A percentile compares a stretch with the other conserved stretches of the same genome.
Conservation (phyloP, 1,139 yeast species). For the Kazachstania sp. region DNA sequence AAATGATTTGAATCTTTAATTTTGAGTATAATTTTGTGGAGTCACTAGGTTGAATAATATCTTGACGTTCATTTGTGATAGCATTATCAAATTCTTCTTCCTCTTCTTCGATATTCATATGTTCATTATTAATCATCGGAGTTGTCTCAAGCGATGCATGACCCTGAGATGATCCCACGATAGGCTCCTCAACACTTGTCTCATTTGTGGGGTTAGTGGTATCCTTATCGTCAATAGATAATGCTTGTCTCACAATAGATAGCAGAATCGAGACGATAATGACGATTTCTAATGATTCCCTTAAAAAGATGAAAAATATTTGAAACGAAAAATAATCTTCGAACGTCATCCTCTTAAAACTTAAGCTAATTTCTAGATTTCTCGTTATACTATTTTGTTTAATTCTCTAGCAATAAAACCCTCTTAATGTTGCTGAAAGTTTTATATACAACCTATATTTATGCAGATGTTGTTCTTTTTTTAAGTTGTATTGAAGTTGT, state of each 20-base stretch:
- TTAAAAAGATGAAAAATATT: slow-evolving; percentile 73
- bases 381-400: too few relatives aligned
- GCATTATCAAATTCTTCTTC: slow-evolving; percentile 22
- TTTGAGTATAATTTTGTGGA: slow-evolving; percentile 43
- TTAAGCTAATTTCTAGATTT: neutral
- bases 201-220: neutral
- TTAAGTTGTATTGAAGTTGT: too few relatives aligned
- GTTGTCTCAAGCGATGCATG: neutral
- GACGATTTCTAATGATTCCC: slow-evolving; percentile 87
- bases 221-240: slow-evolving; percentile 23
- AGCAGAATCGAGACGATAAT: slow-evolving; percentile 82
- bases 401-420: too few relatives aligned
- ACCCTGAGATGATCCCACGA: neutral
- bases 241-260: slow-evolving; percentile 73
- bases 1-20: slow-evolving; percentile 66
- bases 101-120: slow-evolving; percentile 20
- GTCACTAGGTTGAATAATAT: slow-evolving; percentile 7
- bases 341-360: slow-evolving; percentile 14
- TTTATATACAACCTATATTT: too few relatives aligned
- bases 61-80: slow-evolving; percentile 12
- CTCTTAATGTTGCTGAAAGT: too few relatives aligned
- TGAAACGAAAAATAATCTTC: slow-evolving; percentile 36
- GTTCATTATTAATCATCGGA: slow-evolving; percentile 2
- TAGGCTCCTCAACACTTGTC: neutral
- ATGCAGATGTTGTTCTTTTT: too few relatives aligned